A percentile compares a stretch with the other conserved stretches of the same genome.
These are phyloP conservation scores for Tricholoma saponaceum DNA, from an alignment of 768 basidiomycete genomes.

Conservation along the genomic window DNA sequence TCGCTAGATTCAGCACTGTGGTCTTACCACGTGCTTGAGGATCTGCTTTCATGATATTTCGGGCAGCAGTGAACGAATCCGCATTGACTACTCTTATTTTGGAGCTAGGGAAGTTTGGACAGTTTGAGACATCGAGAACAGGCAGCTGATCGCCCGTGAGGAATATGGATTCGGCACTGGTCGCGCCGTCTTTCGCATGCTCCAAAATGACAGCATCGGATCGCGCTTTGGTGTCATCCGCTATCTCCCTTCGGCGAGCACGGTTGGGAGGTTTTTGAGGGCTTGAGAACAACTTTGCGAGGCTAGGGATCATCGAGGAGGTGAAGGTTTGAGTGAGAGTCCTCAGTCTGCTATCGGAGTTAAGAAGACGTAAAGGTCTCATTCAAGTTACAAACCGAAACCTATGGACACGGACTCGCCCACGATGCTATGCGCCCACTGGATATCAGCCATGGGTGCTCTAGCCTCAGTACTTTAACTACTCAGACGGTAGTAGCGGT, in stretches of 20 bases:
- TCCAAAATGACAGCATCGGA: conserved; percentile 21
- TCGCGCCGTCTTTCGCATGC: conserved; percentile 26
- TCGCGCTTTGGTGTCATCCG: conserved; percentile 24
- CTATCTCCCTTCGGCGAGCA: conserved; percentile 6
- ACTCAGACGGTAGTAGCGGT: too few relatives aligned
- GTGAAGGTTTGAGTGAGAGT: too few relatives aligned
- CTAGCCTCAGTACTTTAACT: too few relatives aligned
- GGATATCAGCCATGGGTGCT: too few relatives aligned
- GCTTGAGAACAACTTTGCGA: too few relatives aligned
- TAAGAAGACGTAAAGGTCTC: too few relatives aligned
- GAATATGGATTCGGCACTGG: conserved; percentile 26
- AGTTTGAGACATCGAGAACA: conserved; percentile 14
- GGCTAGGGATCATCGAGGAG: too few relatives aligned
- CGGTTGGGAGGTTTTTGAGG: too few relatives aligned
- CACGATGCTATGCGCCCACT: too few relatives aligned
- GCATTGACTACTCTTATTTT: conserved; percentile 27
- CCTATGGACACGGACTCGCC: too few relatives aligned
- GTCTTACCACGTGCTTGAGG: conserved; percentile 22
- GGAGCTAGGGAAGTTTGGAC: conserved; percentile 12
- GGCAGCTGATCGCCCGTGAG: conserved; percentile 18
- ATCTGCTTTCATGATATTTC: conserved; percentile 24
- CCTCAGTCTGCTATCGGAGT: too few relatives aligned
- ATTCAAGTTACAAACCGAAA: too few relatives aligned
- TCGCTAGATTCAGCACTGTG: conserved; percentile 37
- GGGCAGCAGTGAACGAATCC: conserved; percentile 34